Base-by-base conservation (phyloP, 2,329 filamentous ascomycete species). In the Colletotrichum cordylinicola region DNA sequence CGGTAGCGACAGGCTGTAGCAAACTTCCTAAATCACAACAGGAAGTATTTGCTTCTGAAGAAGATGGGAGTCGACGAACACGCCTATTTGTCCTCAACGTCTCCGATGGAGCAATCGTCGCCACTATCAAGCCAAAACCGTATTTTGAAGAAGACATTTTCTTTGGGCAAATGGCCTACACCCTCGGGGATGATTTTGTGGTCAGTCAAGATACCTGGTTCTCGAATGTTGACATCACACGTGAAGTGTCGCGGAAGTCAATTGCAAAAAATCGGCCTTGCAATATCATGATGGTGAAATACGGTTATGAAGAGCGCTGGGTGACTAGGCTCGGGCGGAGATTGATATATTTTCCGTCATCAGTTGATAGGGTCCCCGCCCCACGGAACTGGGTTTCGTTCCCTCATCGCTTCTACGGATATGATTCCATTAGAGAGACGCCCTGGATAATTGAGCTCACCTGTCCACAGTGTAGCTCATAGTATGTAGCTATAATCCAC, bases 211-310 rank as follows among this genome's bases (percentile, higher is more conserved):
- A 43, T 8, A 18, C 37, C 3, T 43, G 37, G 37, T 43, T 43
- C 18, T 18, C 16, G 9, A 9, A 18, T 0, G 3, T 48, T 18
- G 3, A 48, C 4, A 5, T 12, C 18, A 5, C 39, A 48, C n/a
- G 18, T 1, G 12, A n/a, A n/a, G 18, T 6, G 5, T n/a, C 39
- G 4, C 0, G 4, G 1, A 6, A n/a, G 5, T 9, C 9, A 8
- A n/a, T 48, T n/a, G 4, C 39, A 6, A 9, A 48, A 12, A 10
- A 48, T 2, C 2, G 1, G 2, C 39, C 39, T n/a, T 48, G 39
- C 9, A 48, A 48, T n/a, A 6, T n/a, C 18, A 10, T 10, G 9
- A n/a, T 43, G 9, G 39, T 10, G 1, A 2, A n/a, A n/a, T n/a
- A n/a, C n/a, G n/a, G n/a, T n/a, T n/a, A 43, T 12, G 8, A 6